Conservation (phyloP, 1,139 yeast species). For the Lizanozyma gosingica region DNA sequence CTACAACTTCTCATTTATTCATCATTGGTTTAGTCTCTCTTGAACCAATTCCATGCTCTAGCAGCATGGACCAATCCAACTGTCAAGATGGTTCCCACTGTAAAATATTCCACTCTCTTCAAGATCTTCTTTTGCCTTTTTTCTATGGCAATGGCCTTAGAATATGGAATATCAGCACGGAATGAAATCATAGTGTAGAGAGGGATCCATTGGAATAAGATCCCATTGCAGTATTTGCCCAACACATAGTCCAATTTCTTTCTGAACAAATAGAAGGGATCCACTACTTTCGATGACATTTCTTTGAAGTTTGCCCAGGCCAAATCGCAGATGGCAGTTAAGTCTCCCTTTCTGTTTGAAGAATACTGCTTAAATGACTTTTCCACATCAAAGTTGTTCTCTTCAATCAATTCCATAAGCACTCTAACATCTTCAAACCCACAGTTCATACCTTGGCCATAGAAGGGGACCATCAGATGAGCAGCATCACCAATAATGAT, state of each 20-base stretch:
- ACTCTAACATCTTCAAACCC: constrained; percentile 87
- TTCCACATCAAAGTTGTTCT: constrained; percentile 29
- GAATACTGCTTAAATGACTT: constrained; percentile 55
- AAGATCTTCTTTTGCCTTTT: constrained; percentile 41
- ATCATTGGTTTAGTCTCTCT: not conserved
- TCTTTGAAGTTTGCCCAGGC: constrained; percentile 79
- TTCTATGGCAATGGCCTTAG: constrained; percentile 55
- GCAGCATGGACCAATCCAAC: not conserved
- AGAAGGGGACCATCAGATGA: constrained; percentile 94
- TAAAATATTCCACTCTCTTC: constrained; percentile 16
- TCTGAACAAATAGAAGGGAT: constrained; percentile 51
- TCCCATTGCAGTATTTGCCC: constrained; percentile 37
- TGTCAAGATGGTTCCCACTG: constrained; percentile 8
- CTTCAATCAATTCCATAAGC: constrained; percentile 47
- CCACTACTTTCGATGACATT: constrained; percentile 78
- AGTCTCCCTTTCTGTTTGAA: constrained; percentile 49
- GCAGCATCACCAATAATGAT: constrained; percentile 88
- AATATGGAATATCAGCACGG: constrained; percentile 72
- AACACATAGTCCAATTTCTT: constrained; percentile 61
- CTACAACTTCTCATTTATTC: too few relatives aligned
- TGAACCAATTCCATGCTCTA: not conserved
- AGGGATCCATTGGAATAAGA: constrained; percentile 65
- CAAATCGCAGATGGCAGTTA: constrained; percentile 65
- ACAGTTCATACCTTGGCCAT: constrained; percentile 96
- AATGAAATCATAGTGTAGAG: constrained; percentile 89